A percentile compares a stretch with the other conserved stretches of the same genome.
Conservation (phyloP, 345 rosid species). For the Linum usitatissimum region DNA sequence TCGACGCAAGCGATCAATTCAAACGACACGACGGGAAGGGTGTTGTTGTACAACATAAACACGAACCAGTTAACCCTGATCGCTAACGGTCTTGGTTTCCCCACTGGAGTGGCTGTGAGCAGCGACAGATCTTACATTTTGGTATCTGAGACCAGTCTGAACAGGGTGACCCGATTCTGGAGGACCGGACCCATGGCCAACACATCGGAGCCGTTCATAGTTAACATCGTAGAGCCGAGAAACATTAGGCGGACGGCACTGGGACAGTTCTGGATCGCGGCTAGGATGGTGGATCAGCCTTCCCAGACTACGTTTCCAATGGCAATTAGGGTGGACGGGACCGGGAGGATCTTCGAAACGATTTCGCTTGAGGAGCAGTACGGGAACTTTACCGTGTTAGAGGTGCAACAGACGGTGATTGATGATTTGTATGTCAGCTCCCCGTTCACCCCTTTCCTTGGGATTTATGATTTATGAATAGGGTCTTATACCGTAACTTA, state of each 20-base stretch:
- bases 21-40: constrained; percentile 14
- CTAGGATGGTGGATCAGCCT: neutral
- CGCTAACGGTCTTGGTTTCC: constrained; percentile 1
- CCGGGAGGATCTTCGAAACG: constrained; percentile 1
- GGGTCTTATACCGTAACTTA: no score
- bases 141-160: constrained; percentile 3
- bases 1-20: neutral
- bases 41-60: constrained; percentile 9
- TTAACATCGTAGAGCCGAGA: neutral
- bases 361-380: constrained; percentile 7
- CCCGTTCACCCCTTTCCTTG: constrained; percentile 3
- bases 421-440: constrained; percentile 5
- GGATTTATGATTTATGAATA: neutral
- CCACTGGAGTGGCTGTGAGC: constrained; percentile 12
- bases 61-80: constrained; percentile 9
- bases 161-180: constrained; percentile 10
- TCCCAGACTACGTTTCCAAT: neutral
- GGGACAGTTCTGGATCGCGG: constrained; percentile 10
- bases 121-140: constrained; percentile 5
- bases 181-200: constrained; percentile 9
- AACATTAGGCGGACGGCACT: constrained; percentile 9
- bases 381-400: constrained; percentile 1
- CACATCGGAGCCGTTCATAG: neutral
- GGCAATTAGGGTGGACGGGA: constrained; percentile 9
- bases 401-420: constrained; percentile 8